Percentiles rank a stretch among this genome's conserved stretches.
These are phyloP conservation scores for Geosmithia putterillii DNA, from an alignment of 2,329 filamentous ascomycete species.

Conservation along the genomic window DNA sequence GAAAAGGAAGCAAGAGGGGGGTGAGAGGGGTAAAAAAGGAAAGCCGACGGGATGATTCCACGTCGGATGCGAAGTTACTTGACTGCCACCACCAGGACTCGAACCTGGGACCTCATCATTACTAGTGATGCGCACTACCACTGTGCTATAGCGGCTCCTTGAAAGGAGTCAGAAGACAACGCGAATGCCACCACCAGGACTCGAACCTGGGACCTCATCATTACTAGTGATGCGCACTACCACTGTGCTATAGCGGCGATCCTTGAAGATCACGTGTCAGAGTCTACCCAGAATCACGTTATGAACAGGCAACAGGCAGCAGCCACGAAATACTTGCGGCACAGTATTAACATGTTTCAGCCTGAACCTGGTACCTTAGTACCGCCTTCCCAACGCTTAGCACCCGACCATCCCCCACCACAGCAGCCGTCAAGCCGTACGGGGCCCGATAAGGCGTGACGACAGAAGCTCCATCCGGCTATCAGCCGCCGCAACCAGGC, in stretches of 20 bases:
- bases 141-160: neutral
- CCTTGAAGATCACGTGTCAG: neutral
- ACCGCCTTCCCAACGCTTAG: neutral
- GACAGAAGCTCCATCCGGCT: neutral
- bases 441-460: neutral
- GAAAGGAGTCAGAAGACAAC: neutral
- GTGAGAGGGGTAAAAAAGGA: neutral
- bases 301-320: too few species aligned
- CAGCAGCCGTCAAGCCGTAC: too few species aligned
- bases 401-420: too few species aligned
- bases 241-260: neutral
- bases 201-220: neutral
- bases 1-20: neutral
- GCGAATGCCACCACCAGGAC: neutral
- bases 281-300: neutral
- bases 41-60: neutral
- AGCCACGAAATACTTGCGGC: neutral
- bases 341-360: neutral
- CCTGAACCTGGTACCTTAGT: neutral
- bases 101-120: neutral
- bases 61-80: neutral
- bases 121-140: neutral
- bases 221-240: neutral
- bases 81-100: neutral
- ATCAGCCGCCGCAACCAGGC: neutral